Percentiles rank a stretch among this genome's conserved stretches.
phyloP scores from a whole-genome alignment of 805 yeast species.

The Clavispora asparagi region DNA sequence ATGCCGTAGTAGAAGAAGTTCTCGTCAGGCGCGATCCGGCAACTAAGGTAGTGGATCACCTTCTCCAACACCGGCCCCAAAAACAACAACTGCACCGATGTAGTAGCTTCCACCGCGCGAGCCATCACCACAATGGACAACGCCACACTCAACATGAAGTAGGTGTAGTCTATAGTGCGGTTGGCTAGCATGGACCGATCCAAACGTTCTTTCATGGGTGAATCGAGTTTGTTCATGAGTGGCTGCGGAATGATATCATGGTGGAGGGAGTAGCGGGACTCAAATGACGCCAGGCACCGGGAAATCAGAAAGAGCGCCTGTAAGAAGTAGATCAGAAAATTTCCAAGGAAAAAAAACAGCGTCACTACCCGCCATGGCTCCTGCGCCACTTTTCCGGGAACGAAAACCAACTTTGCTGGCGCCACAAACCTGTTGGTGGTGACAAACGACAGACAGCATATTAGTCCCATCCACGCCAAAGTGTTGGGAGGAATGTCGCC shows the following conservation, averaged over 20 bases:
- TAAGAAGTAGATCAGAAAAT: slow-evolving; percentile 18
- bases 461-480: slow-evolving; percentile 24
- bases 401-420: slow-evolving; percentile 17
- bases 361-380: slow-evolving; percentile 37
- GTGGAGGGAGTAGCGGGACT: slow-evolving; percentile 17
- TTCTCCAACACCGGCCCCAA: slow-evolving; percentile 36
- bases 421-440: slow-evolving; percentile 18
- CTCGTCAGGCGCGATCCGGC: slow-evolving; percentile 40
- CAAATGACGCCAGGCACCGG: slow-evolving; percentile 20
- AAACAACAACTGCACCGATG: slow-evolving; percentile 9
- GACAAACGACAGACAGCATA: slow-evolving; percentile 16
- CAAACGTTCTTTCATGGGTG: slow-evolving; percentile 13
- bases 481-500: slow-evolving; percentile 16
- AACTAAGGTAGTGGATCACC: slow-evolving; percentile 41
- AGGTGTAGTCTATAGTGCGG: slow-evolving; percentile 26
- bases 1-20: slow-evolving; percentile 38
- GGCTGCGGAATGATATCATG: slow-evolving; percentile 19
- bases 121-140: slow-evolving; percentile 11
- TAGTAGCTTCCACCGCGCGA: slow-evolving; percentile 21
- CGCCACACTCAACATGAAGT: slow-evolving; percentile 10
- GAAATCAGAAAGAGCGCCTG: slow-evolving; percentile 16
- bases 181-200: slow-evolving; percentile 12
- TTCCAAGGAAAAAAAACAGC: slow-evolving; percentile 29
- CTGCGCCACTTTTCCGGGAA: slow-evolving; percentile 21
- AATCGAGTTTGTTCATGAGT: slow-evolving; percentile 10